Evolutionary conservation across 192 early-diverging fungal genomes (phyloP), one percentile per base, ranked within the genome.

Genomic region (Backusella psychrophila): DNA sequence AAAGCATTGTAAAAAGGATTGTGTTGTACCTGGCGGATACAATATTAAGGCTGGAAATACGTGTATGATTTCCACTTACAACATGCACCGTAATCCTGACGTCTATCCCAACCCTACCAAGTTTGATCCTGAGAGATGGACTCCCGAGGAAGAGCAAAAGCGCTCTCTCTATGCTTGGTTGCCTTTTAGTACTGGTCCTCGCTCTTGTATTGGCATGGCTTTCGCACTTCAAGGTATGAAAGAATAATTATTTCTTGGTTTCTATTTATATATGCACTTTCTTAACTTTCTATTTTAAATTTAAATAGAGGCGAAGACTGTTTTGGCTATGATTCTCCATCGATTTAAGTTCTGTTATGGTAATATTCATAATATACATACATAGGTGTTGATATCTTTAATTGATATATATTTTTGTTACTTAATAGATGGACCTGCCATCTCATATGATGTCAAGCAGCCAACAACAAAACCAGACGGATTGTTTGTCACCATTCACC

Each of bases 131-230:
- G 86, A 89, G 33, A 71, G 88, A 36, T 91, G 80, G 69, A 66
- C 76, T 2, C 83, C 84, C 6, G 89, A 89, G 70, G 82, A 85
- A 52, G 86, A 88, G 69, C 71, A 77, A n/a, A 83, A 85, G 68
- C 78, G 87, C 36, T 81, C 81, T 15, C 46, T 59, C 3, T 85
- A 77, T 42, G 85, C 87, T 34, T 91, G 89, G 89, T 70, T 89
- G 52, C 87, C 88, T 11, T 89, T 89, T 69, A 84, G 82, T 11
- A 80, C 78, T 17, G 87, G 88, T 39, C 78, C 78, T 21, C 81
- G 89, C 15, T 77, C 80, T 6, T 91, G 90, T 69, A 87, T 91
- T 68, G 90, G 90, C n/a, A 78, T 86, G 63, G 85, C 84, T 66
- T 86, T 91, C 78, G 87, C 90, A 39, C 46, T 91, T 72, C 72